Conservation (phyloP, 805 yeast genomes). For the Maudiozyma turicensis region DNA sequence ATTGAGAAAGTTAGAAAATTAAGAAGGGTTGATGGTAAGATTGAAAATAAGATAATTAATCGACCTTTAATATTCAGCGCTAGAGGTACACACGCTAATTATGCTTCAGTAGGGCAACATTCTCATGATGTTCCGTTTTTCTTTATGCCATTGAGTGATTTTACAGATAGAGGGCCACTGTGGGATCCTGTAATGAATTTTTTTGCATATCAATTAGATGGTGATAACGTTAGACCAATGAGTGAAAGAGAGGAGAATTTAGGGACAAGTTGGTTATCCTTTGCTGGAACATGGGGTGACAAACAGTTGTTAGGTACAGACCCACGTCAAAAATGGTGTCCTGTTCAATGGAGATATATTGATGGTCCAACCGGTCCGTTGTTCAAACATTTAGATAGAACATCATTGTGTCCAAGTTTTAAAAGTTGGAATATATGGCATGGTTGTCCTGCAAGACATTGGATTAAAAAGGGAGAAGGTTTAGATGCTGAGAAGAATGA, state of each 20-base stretch:
- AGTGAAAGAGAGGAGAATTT: constrained; percentile 19
- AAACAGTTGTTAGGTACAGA: constrained; percentile 54
- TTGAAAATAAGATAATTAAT: constrained; percentile 47
- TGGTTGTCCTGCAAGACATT: constrained; percentile 69
- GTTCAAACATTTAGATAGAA: constrained; percentile 59
- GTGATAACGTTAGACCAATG: constrained; percentile 35
- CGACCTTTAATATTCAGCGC: constrained; percentile 83
- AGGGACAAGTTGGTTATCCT: constrained; percentile 69
- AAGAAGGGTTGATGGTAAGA: constrained; percentile 79
- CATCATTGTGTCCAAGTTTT: constrained; percentile 66
- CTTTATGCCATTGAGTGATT: constrained; percentile 80
- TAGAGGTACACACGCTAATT: constrained; percentile 95
- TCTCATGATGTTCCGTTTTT: constrained; percentile 79
- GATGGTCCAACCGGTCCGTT: constrained; percentile 93
- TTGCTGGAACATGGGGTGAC: constrained; percentile 88
- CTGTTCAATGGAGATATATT: constrained; percentile 82
- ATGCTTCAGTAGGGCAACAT: constrained; percentile 92
- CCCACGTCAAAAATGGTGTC: constrained; percentile 75
- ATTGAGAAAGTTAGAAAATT: constrained; percentile 32
- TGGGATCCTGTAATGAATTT: constrained; percentile 89
- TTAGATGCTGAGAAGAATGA: constrained; percentile 67
- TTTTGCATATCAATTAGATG: constrained; percentile 65
- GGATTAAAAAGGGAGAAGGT: constrained; percentile 76
- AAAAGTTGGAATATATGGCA: constrained; percentile 91
- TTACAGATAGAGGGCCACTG: constrained; percentile 87